Base-by-base conservation (phyloP, 2,329 filamentous ascomycete genomes). In the Paraphoma sp. region DNA sequence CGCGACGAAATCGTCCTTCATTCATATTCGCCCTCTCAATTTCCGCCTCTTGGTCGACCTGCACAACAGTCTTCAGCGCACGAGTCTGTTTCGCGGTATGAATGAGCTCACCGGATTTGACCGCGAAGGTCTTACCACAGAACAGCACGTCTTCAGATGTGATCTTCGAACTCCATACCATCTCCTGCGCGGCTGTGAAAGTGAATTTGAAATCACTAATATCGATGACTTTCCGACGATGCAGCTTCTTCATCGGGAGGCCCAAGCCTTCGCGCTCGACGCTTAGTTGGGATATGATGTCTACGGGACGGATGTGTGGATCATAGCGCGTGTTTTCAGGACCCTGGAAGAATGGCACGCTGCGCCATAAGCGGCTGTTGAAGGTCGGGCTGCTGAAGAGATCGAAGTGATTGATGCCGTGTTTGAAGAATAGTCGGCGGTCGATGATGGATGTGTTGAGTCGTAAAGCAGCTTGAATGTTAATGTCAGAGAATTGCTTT, bases 371-470 rank as follows among this genome's bases (percentile, higher is more conserved):
- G 11, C 17, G 14, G 6, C 28, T 30, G 10, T 56, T 30, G 16
- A 64, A 62, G 17, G 52, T 56, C 2, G 45, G 41, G 6, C 59
- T 52, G 14, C 62, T 62, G 11, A 64, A 36, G 10, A 64, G 54
- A 5, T 48, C n/a, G 11, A 54, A 53, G 29, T 64, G 46, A n/a
- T 33, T 14, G 7, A 40, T 17, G n/a, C 28, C 45, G 28, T 64
- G 53, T 7, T 44, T 54, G 17, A 62, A 14, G 41, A 62, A 64
- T 11, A 58, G 41, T 1, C 48, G 45, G 10, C 45, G 47, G 6
- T 45, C 50, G 16, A 45, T 44, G 6, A 17, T 33, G 6, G 48
- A 57, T 18, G 23, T 44, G 7, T 11, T 45, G 0, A 56, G 50
- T 2, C 36, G 44, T n/a, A 4, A 42, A 23, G 53, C 53, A 4